Evolutionary conservation across 192 early-diverging fungal species (phyloP), one percentile per base, ranked within the genome.

Genomic region (Jimgerdemannia lactiflua): DNA sequence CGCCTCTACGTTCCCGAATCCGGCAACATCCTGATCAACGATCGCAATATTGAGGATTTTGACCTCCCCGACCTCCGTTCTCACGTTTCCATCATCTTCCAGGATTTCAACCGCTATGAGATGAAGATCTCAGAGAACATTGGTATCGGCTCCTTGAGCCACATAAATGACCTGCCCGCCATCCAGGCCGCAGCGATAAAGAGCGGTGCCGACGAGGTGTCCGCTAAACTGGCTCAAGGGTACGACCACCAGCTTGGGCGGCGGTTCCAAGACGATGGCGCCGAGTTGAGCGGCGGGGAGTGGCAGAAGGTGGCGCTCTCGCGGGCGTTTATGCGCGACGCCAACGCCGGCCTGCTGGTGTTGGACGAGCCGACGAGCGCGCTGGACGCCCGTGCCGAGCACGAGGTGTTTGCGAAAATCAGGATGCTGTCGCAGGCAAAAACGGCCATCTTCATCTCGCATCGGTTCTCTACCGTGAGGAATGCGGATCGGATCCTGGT

Each of bases 271-370:
- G 95, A 98, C 81, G 86, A 96, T 8, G 97, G 97, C 0, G 91
- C 91, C 73, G 85, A 94, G 73, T 82, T 98, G 18, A 90, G 88
- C 41, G 95, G 95, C n/a, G 95, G 95, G 17, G 95, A 96, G 81
- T 94, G 95, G 83, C 97, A 98, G 83, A 80, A 96, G 3, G 90
- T 98, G 17, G 92, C 95, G 11, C 85, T 98, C 63, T 94, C 97
- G 18, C 86, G 97, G 49, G 92, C 95, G 64, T 93, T 98, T 69
- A 85, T 98, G 54, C 96, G 96, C 87, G 88, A 96, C 73, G 49
- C 49, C 6, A 2, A 68, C 6, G 89, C 97, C 19, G 87, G 81
- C 43, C 93, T 94, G 63, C 87, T 95, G 71, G 87, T 95, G 44
- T 81, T 96, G 77, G 96, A 97, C 78, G 96, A 96, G 77, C 95